Conservation (phyloP, 805 yeast species). For the Lipomyces japonicus region DNA sequence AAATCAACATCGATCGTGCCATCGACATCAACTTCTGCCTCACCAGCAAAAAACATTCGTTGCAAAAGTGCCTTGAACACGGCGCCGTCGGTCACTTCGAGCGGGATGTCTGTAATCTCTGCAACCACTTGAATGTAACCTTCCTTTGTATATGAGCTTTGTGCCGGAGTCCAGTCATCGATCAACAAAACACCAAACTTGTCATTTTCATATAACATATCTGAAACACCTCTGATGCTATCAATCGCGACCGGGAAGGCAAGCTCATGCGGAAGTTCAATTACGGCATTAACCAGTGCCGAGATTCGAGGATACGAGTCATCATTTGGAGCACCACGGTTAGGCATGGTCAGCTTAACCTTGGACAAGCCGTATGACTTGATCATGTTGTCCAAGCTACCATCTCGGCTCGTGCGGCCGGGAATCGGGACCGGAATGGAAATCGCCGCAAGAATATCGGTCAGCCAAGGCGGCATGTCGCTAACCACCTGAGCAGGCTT, state of each 20-base stretch:
- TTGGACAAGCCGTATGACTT: conserved; percentile 22
- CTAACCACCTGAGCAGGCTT: conserved; percentile 21
- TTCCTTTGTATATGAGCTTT: conserved; percentile 18
- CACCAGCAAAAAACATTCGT: conserved; percentile 24
- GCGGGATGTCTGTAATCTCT: conserved; percentile 26
- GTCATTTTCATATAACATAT: conserved; percentile 20
- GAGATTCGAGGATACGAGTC: conserved; percentile 17
- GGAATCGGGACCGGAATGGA: conserved; percentile 26
- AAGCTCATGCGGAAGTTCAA: conserved; percentile 26
- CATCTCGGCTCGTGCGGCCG: conserved; percentile 16
- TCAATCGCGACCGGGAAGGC: conserved; percentile 21
- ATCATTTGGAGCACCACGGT: conserved; percentile 7
- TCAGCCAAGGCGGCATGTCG: conserved; percentile 19
- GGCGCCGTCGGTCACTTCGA: conserved; percentile 26
- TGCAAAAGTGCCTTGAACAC: conserved; percentile 24
- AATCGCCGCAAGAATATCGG: conserved; percentile 17
- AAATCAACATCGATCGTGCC: conserved; percentile 27
- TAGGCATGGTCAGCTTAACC: conserved; percentile 23
- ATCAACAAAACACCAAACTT: conserved; percentile 26
- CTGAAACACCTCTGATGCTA: conserved; percentile 24
- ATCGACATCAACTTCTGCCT: conserved; percentile 22
- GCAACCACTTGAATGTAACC: conserved; percentile 28
- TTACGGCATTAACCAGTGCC: conserved; percentile 29
- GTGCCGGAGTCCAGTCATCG: conserved; percentile 24
- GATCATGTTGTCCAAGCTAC: conserved; percentile 16